Evolutionary conservation across 106 monocot species (phyloP).

Genomic region (Acorus calamus): DNA sequence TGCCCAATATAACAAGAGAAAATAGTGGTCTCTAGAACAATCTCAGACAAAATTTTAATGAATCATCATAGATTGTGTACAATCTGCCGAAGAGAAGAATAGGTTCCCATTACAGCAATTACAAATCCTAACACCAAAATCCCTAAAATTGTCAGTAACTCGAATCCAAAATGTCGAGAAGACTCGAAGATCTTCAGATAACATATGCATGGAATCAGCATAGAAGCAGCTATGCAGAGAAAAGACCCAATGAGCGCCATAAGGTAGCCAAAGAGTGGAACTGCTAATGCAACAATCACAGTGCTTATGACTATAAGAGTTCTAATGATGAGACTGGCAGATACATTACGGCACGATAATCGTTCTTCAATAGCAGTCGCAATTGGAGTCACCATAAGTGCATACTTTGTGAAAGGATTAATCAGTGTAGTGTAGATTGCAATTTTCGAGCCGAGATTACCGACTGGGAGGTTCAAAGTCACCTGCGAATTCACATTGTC

Average conservation of each 20-base stretch:
- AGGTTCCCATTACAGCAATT: constrained; percentile 52
- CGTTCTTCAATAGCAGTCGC: constrained; percentile 37
- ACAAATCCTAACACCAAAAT: constrained; percentile 36
- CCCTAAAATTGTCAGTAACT: constrained; percentile 18
- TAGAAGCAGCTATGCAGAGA: constrained; percentile 54
- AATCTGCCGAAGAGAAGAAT: constrained; percentile 46
- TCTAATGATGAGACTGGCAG: constrained; percentile 18
- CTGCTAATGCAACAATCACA: constrained; percentile 27
- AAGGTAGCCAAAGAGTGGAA: constrained; percentile 68
- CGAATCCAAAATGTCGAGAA: constrained; percentile 11
- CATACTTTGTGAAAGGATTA: constrained; percentile 65
- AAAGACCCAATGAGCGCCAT: constrained; percentile 72
- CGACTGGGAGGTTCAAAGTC: constrained; percentile 48
- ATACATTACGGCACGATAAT: constrained; percentile 26
- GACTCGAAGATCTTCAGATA: constrained; percentile 66
- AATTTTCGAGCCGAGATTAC: constrained; percentile 44
- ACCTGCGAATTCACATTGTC: constrained; percentile 42
- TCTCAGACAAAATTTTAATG: too few species aligned
- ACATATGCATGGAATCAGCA: constrained; percentile 70
- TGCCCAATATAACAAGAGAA: too few species aligned
- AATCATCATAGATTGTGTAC: constrained; percentile 26
- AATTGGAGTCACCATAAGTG: constrained; percentile 48
- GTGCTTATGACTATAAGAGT: constrained; percentile 63
- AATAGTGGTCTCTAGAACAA: too few species aligned
- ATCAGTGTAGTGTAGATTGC: constrained; percentile 81